Evolutionary conservation across 2,329 filamentous ascomycete genomes (phyloP).

Genomic region (Pseudocercospora macadamiae): DNA sequence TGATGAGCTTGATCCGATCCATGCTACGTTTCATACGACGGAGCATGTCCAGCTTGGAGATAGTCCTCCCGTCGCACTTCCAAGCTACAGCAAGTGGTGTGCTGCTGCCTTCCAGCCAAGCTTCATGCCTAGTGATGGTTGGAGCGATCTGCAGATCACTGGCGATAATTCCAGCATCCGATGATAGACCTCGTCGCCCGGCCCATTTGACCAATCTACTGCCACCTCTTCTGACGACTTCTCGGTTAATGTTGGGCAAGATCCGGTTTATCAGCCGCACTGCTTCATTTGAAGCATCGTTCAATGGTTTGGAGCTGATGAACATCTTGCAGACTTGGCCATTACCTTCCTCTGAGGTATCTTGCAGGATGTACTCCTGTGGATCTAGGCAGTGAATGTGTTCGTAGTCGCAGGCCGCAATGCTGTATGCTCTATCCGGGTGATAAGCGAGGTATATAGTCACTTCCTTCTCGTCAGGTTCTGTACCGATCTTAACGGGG

Average conservation of each 20-base stretch:
- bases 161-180: neutral
- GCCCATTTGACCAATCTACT: neutral
- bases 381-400: slow-evolving; percentile 4
- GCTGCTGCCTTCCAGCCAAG: slow-evolving; percentile 5
- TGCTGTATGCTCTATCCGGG: neutral
- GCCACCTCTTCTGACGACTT: neutral
- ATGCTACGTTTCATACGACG: neutral
- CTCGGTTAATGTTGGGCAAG: slow-evolving; percentile 1
- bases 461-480: slow-evolving; percentile 7
- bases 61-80: slow-evolving; percentile 6
- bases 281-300: slow-evolving; percentile 7
- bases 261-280: slow-evolving; percentile 11
- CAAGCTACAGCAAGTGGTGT: neutral
- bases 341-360: slow-evolving; percentile 3
- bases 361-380: slow-evolving; percentile 1
- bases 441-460: slow-evolving; percentile 9
- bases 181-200: neutral
- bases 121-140: slow-evolving; percentile 6
- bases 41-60: slow-evolving; percentile 4
- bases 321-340: slow-evolving; percentile 1
- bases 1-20: neutral
- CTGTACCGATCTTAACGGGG: slow-evolving; percentile 1
- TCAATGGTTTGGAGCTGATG: slow-evolving; percentile 6
- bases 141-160: neutral
- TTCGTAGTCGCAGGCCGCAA: slow-evolving; percentile 8